Evolutionary conservation across 129 eudicot species (phyloP).

Genomic region (Helianthus tuberosus): DNA sequence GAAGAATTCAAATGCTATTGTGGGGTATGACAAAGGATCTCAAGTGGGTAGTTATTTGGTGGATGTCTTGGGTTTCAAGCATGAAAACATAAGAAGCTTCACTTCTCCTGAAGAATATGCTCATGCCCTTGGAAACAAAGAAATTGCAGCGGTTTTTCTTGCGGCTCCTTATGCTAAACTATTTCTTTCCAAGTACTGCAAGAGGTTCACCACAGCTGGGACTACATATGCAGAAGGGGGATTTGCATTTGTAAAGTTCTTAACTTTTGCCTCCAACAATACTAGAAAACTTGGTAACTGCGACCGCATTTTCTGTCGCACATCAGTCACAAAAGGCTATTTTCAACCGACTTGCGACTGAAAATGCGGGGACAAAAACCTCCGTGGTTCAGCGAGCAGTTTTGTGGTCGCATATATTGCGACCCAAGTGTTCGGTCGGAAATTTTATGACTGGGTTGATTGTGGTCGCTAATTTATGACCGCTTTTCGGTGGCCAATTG

Average conservation of each 20-base stretch:
- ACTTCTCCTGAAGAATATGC: slow-evolving; percentile 39
- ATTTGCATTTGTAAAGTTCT: slow-evolving; percentile 46
- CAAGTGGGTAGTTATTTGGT: slow-evolving; percentile 38
- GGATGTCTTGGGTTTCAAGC: slow-evolving; percentile 37
- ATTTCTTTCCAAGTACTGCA: slow-evolving; percentile 52
- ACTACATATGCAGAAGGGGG: slow-evolving; percentile 50
- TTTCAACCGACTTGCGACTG: too few species aligned
- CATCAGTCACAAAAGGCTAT: too few species aligned
- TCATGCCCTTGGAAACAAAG: slow-evolving; percentile 38
- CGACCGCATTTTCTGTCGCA: too few species aligned
- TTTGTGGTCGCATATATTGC: too few species aligned
- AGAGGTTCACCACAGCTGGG: slow-evolving; percentile 34
- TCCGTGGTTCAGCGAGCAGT: too few species aligned
- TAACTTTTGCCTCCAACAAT: background rate
- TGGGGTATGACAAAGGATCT: slow-evolving; percentile 41
- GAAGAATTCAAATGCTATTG: slow-evolving; percentile 23
- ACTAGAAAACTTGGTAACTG: too few species aligned
- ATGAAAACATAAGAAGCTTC: slow-evolving; percentile 29
- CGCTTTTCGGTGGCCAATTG: too few species aligned
- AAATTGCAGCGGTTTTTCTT: slow-evolving; percentile 45
- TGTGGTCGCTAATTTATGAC: too few species aligned
- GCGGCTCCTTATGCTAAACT: slow-evolving; percentile 50
- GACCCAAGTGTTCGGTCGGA: too few species aligned
- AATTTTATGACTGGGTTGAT: too few species aligned
- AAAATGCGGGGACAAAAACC: too few species aligned